phyloP scores from a whole-genome alignment of 1,139 yeast species.

The Saccharomyces pastorianus region DNA sequence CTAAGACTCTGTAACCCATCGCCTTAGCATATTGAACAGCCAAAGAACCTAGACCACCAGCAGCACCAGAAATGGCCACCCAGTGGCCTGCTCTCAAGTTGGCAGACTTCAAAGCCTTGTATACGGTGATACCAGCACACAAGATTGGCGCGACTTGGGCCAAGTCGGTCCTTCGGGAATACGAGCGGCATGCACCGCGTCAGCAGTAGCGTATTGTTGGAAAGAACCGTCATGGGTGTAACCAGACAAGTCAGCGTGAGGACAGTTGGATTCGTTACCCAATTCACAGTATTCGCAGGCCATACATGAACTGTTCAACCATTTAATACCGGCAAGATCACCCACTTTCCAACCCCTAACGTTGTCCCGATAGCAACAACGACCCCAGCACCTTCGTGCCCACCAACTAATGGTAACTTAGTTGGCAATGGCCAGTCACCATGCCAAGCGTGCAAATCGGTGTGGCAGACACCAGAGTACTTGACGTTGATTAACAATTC shows the following conservation, averaged over 20 bases:
- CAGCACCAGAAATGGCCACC: constrained; percentile 61
- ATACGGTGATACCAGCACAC: constrained; percentile 64
- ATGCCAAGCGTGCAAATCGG: constrained; percentile 61
- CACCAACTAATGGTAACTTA: constrained; percentile 57
- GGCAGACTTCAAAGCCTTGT: constrained; percentile 60
- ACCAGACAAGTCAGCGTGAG: constrained; percentile 54
- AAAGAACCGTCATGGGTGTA: constrained; percentile 62
- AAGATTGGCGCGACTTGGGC: constrained; percentile 54
- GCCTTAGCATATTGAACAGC: constrained; percentile 59
- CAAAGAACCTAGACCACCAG: constrained; percentile 60
- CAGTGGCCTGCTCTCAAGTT: constrained; percentile 49
- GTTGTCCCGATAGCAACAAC: constrained; percentile 50
- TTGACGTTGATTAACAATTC: constrained; percentile 51
- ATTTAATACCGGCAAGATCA: constrained; percentile 56
- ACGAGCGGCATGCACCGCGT: constrained; percentile 57
- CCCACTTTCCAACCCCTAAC: constrained; percentile 55
- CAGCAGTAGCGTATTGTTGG: constrained; percentile 63
- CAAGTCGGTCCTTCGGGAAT: constrained; percentile 50
- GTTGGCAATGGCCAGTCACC: constrained; percentile 58
- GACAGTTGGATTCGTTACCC: constrained; percentile 50
- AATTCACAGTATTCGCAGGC: constrained; percentile 53
- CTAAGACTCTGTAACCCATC: constrained; percentile 56
- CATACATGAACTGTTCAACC: constrained; percentile 59
- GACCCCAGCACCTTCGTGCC: constrained; percentile 64
- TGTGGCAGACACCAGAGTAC: constrained; percentile 61